Evolutionary conservation across 2,329 filamentous ascomycete genomes (phyloP).

Genomic region (Acarospora socialis): DNA sequence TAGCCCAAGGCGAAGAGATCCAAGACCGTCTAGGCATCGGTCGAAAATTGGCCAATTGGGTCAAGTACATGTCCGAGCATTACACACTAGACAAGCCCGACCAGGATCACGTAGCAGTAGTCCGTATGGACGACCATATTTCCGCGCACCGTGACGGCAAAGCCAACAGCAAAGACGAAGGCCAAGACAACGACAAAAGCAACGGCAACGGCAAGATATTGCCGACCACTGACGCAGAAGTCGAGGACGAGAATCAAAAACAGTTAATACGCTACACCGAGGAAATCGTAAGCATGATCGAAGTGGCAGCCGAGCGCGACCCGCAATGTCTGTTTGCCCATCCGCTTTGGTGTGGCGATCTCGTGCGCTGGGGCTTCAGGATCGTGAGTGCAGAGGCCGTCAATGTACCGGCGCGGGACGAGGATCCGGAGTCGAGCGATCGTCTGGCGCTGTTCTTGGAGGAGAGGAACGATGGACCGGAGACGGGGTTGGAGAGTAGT

Average conservation of each 20-base stretch:
- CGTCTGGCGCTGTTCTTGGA: no score
- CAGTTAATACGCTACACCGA: conserved; percentile 2
- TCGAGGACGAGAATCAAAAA: background rate
- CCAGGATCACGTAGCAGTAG: no score
- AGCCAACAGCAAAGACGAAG: background rate
- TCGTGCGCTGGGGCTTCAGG: conserved; percentile 9
- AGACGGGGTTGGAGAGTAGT: no score
- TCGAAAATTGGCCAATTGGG: conserved; percentile 1
- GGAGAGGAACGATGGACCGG: no score
- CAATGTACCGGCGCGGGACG: no score
- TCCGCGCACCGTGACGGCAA: background rate
- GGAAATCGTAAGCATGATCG: conserved; percentile 7
- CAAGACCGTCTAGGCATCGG: no score
- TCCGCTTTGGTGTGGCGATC: conserved; percentile 1
- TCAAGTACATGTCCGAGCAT: background rate
- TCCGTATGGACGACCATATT: background rate
- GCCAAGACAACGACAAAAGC: background rate
- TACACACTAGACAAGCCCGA: no score
- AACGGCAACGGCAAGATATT: background rate
- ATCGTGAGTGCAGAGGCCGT: conserved; percentile 10
- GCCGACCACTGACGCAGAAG: background rate
- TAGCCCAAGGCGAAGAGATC: background rate
- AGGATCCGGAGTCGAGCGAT: no score
- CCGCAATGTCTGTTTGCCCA: conserved; percentile 10
- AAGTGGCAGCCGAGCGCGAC: conserved; percentile 5